Percentiles rank a stretch among this genome's conserved stretches.
Evolutionary conservation across 148 eudicot species (phyloP).

Genomic region (Nepenthes mirabilis): DNA sequence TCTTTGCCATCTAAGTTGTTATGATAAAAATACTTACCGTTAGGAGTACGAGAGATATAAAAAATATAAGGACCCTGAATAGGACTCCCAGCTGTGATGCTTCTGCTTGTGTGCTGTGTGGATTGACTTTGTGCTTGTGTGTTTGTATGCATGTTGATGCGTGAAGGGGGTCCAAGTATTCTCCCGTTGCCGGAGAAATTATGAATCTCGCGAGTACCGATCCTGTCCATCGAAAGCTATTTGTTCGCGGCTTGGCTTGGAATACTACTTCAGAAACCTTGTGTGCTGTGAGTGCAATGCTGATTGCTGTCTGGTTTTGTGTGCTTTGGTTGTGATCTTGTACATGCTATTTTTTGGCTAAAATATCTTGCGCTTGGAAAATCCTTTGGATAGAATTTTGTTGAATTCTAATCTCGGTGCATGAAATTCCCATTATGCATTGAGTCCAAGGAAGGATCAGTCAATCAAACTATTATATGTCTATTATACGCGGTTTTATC

Average conservation of each 20-base stretch:
- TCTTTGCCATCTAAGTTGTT: too few species aligned
- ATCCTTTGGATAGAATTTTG: neutral
- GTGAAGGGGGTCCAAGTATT: slow-evolving; percentile 57
- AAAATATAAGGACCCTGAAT: too few species aligned
- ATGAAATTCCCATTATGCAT: too few species aligned
- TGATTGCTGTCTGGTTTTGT: slow-evolving; percentile 26
- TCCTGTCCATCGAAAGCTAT: slow-evolving; percentile 76
- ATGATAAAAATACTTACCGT: too few species aligned
- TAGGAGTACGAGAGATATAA: too few species aligned
- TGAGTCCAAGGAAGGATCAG: too few species aligned
- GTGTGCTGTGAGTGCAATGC: slow-evolving; percentile 75
- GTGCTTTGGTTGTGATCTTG: slow-evolving; percentile 6
- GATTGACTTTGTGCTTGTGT: slow-evolving; percentile 52
- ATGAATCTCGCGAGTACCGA: slow-evolving; percentile 57
- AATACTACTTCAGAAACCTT: slow-evolving; percentile 63
- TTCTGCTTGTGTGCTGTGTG: slow-evolving; percentile 27
- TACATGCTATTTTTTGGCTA: slow-evolving; percentile 3
- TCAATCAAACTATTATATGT: too few species aligned
- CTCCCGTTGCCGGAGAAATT: slow-evolving; percentile 68
- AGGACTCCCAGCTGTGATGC: slow-evolving; percentile 3
- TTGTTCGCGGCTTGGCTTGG: slow-evolving; percentile 82
- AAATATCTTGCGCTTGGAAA: neutral
- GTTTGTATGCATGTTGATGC: slow-evolving; percentile 74
- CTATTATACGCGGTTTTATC: too few species aligned
- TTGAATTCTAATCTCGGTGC: too few species aligned